Evolutionary conservation across 768 basidiomycete genomes (phyloP).

Genomic region (Russula dissimulans): DNA sequence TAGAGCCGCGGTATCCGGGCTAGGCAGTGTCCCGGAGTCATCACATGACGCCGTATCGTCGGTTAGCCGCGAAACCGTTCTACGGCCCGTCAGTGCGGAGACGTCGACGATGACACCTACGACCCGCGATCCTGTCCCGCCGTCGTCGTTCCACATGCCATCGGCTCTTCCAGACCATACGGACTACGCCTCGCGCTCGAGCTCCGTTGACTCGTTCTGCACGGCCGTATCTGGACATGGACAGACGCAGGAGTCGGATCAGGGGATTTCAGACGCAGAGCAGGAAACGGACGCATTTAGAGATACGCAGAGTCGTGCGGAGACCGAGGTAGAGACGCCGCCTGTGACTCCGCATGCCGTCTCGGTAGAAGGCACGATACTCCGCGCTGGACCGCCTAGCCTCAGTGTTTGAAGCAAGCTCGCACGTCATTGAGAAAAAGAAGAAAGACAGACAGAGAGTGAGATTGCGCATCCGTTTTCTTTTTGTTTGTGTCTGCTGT

Average conservation of each 20-base stretch:
- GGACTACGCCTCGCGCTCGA: slow-evolving; percentile 11
- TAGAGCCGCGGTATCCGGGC: background rate
- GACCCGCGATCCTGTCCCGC: background rate
- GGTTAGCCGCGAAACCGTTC: background rate
- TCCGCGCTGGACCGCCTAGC: background rate
- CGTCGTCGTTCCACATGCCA: slow-evolving; percentile 19
- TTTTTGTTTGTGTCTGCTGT: background rate
- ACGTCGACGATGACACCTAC: background rate
- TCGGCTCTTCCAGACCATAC: background rate
- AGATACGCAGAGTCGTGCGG: slow-evolving; percentile 4
- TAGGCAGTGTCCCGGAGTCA: background rate
- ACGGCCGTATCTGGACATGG: slow-evolving; percentile 1
- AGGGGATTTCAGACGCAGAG: slow-evolving; percentile 4
- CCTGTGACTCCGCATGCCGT: background rate
- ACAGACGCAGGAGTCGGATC: background rate
- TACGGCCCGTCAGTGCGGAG: background rate
- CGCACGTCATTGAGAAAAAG: background rate
- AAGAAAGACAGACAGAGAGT: background rate
- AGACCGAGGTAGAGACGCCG: background rate
- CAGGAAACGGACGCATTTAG: slow-evolving; percentile 1
- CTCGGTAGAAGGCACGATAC: background rate
- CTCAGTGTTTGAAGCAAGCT: background rate
- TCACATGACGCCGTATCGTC: background rate
- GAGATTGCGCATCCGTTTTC: no score
- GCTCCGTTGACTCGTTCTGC: slow-evolving; percentile 13